These are phyloP conservation scores for Xylaria sp. DNA, from an alignment of 2,329 filamentous ascomycete genomes.

Conservation along the genomic window DNA sequence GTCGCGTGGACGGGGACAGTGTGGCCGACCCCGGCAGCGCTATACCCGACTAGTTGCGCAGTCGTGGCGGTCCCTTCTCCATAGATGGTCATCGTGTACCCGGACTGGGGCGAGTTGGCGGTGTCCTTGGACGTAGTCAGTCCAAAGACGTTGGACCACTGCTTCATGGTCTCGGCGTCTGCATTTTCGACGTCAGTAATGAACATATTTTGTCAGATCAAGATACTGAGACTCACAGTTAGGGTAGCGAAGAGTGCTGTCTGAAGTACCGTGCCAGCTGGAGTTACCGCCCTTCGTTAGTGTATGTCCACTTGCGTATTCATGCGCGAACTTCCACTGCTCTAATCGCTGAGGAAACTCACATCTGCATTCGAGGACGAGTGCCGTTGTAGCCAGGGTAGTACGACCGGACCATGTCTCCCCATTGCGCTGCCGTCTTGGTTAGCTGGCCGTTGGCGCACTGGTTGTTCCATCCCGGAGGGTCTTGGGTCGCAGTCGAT, in stretches of 20 bases:
- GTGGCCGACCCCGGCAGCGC: slow-evolving; percentile 44
- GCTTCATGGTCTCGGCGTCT: slow-evolving; percentile 49
- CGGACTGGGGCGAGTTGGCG: slow-evolving; percentile 42
- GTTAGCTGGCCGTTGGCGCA: slow-evolving; percentile 58
- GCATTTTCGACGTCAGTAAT: slow-evolving; percentile 20
- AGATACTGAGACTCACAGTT: slow-evolving; percentile 39
- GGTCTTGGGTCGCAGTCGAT: slow-evolving; percentile 46
- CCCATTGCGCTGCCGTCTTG: slow-evolving; percentile 49
- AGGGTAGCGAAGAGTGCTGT: slow-evolving; percentile 46
- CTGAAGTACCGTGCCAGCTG: slow-evolving; percentile 53
- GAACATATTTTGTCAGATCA: neutral
- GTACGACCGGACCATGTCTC: slow-evolving; percentile 50
- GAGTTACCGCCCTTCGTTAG: neutral
- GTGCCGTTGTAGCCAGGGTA: slow-evolving; percentile 56
- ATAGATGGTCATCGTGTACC: slow-evolving; percentile 47
- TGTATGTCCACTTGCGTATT: neutral
- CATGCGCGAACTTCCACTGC: too few species aligned
- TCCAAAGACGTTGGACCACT: slow-evolving; percentile 55
- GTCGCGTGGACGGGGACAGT: slow-evolving; percentile 43
- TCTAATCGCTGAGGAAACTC: too few species aligned
- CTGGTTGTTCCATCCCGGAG: slow-evolving; percentile 57
- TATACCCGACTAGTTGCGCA: slow-evolving; percentile 42
- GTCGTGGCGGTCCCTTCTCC: slow-evolving; percentile 39
- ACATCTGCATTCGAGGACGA: slow-evolving; percentile 48
- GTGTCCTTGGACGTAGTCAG: slow-evolving; percentile 39